Conservation (phyloP, 192 early-diverging fungal species). For the Rhizoclosmatium sp. region DNA sequence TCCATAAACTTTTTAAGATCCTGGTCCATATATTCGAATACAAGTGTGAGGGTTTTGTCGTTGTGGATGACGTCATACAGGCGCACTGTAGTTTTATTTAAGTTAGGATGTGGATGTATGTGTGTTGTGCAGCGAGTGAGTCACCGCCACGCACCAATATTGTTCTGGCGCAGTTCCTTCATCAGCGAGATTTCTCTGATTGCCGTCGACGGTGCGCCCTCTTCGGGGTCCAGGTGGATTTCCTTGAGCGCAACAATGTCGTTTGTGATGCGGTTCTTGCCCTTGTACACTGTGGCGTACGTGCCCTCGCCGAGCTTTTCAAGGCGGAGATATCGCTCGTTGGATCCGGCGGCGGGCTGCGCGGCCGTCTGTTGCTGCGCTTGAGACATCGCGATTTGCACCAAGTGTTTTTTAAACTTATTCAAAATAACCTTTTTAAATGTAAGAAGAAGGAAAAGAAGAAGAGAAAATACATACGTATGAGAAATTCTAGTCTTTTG, state of each 20-base stretch:
- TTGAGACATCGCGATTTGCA: too few relatives aligned
- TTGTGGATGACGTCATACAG: constrained; percentile 98
- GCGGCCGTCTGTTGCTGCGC: background rate
- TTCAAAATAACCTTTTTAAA: too few relatives aligned
- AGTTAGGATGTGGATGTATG: background rate
- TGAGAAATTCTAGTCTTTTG: too few relatives aligned
- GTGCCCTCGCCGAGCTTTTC: constrained; percentile 71
- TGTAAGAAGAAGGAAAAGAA: too few relatives aligned
- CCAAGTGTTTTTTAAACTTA: too few relatives aligned
- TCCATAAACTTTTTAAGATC: constrained; percentile 99
- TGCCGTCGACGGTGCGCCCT: constrained; percentile 67
- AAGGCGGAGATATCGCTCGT: constrained; percentile 48
- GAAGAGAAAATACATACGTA: too few relatives aligned
- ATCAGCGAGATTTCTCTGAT: constrained; percentile 84
- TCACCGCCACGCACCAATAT: constrained; percentile 46
- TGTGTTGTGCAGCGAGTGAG: constrained; percentile 1
- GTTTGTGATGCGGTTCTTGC: constrained; percentile 89
- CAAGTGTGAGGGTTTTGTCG: constrained; percentile 96
- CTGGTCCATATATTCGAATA: constrained; percentile 99
- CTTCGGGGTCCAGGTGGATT: constrained; percentile 64
- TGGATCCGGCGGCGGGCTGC: background rate
- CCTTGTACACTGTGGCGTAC: constrained; percentile 99
- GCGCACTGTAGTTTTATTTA: constrained; percentile 47
- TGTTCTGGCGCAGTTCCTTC: constrained; percentile 82
- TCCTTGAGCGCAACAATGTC: constrained; percentile 97